phyloP scores from a whole-genome alignment of 1,139 yeast species.

The Spencermartinsiella ligniputridi region DNA sequence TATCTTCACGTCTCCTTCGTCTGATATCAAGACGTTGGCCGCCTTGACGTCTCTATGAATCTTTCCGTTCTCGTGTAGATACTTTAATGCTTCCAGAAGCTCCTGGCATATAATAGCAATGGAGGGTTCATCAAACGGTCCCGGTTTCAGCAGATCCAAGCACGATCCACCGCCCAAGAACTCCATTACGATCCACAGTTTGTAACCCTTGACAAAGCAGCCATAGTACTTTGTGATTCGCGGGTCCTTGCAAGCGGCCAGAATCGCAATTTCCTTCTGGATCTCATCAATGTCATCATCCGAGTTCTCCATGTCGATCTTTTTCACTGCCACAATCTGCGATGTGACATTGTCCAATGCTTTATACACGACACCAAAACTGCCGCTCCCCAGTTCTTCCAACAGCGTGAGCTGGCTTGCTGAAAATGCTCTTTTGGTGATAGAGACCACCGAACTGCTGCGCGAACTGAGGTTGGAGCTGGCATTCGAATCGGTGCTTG shows the following conservation, averaged over 20 bases:
- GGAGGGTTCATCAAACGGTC: constrained; percentile 50
- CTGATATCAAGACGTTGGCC: constrained; percentile 70
- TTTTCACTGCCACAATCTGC: constrained; percentile 23
- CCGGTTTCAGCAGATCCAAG: constrained; percentile 56
- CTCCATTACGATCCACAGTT: constrained; percentile 79
- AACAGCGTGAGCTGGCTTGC: constrained; percentile 55
- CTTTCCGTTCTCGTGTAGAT: constrained; percentile 72
- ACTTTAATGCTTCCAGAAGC: constrained; percentile 61
- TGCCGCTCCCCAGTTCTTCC: constrained; percentile 83
- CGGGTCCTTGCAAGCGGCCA: constrained; percentile 65
- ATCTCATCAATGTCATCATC: constrained; percentile 75
- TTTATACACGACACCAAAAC: constrained; percentile 80
- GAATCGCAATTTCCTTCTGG: constrained; percentile 70
- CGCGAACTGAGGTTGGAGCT: not conserved
- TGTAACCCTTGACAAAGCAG: constrained; percentile 72
- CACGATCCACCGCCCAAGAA: constrained; percentile 81
- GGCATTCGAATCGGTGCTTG: too few species aligned
- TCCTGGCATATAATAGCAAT: constrained; percentile 57
- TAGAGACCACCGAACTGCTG: not conserved
- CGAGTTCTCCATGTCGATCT: constrained; percentile 71
- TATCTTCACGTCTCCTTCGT: constrained; percentile 72
- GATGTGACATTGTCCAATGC: constrained; percentile 48
- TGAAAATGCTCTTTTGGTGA: constrained; percentile 25
- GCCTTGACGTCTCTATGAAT: constrained; percentile 87
- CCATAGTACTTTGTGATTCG: constrained; percentile 77